phyloP scores from a whole-genome alignment of 176 grass and related monocot species.

The Cenchrus purpureus region DNA sequence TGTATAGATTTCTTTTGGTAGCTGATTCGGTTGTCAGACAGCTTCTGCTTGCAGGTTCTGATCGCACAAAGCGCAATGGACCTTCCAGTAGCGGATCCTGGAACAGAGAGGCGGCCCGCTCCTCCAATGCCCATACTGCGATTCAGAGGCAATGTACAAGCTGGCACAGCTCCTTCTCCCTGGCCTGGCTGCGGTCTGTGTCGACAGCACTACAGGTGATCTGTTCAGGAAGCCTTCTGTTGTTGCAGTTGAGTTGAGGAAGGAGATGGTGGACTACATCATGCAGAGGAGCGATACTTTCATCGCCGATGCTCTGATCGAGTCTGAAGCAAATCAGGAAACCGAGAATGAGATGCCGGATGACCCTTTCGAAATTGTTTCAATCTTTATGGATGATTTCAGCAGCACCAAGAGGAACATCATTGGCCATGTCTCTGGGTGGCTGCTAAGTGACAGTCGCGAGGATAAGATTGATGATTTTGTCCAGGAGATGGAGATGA shows the following conservation, averaged over 20 bases:
- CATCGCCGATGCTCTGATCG: slow-evolving; percentile 65
- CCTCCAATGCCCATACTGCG: slow-evolving; percentile 65
- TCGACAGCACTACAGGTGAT: slow-evolving; percentile 71
- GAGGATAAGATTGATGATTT: slow-evolving; percentile 98
- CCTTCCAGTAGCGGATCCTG: slow-evolving; percentile 55
- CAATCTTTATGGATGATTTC: slow-evolving; percentile 84
- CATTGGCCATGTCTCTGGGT: slow-evolving; percentile 81
- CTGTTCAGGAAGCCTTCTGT: slow-evolving; percentile 61
- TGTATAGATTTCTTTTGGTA: background rate
- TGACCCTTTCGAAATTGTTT: slow-evolving; percentile 69
- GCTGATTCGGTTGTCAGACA: background rate
- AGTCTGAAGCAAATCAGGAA: slow-evolving; percentile 37
- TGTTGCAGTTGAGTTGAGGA: slow-evolving; percentile 66
- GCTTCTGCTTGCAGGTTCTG: slow-evolving; percentile 23
- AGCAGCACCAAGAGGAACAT: slow-evolving; percentile 78
- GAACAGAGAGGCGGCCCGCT: slow-evolving; percentile 42
- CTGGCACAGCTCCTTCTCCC: slow-evolving; percentile 69
- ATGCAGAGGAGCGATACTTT: slow-evolving; percentile 65
- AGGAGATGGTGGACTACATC: slow-evolving; percentile 88
- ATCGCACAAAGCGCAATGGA: slow-evolving; percentile 56
- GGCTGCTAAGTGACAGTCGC: slow-evolving; percentile 74
- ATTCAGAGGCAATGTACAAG: slow-evolving; percentile 74
- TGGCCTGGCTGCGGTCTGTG: slow-evolving; percentile 67
- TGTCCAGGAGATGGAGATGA: slow-evolving; percentile 84
- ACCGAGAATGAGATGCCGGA: slow-evolving; percentile 53